Evolutionary conservation across 805 yeast genomes (phyloP).

Genomic region (Metschnikowia proteae): DNA sequence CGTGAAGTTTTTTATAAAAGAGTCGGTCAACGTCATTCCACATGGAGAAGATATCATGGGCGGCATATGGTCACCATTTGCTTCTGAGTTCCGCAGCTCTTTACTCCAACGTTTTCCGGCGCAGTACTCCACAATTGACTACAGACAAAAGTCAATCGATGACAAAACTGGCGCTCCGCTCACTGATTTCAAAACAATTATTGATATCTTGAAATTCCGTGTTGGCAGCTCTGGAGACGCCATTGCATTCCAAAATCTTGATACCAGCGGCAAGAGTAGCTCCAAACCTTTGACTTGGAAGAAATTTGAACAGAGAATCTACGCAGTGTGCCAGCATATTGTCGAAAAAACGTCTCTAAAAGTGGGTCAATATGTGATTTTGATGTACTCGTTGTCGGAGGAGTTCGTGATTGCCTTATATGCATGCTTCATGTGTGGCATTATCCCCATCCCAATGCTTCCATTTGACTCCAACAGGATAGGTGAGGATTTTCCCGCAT

Average conservation of each 20-base stretch:
- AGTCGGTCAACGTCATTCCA: constrained; percentile 61
- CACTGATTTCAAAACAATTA: constrained; percentile 64
- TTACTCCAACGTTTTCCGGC: constrained; percentile 61
- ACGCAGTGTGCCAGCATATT: constrained; percentile 69
- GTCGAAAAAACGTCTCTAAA: constrained; percentile 59
- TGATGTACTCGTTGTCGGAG: constrained; percentile 84
- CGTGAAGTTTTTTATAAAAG: constrained; percentile 71
- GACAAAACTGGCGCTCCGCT: constrained; percentile 72
- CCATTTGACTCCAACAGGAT: constrained; percentile 65
- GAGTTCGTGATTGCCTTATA: constrained; percentile 78
- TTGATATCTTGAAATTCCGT: constrained; percentile 77
- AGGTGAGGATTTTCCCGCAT: constrained; percentile 69
- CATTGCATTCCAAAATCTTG: constrained; percentile 58
- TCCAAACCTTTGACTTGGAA: constrained; percentile 60
- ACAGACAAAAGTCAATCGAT: constrained; percentile 71
- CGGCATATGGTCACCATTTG: constrained; percentile 79
- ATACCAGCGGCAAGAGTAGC: constrained; percentile 31
- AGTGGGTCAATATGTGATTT: constrained; percentile 69
- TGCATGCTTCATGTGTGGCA: constrained; percentile 82
- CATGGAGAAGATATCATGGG: constrained; percentile 74
- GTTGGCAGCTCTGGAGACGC: constrained; percentile 72
- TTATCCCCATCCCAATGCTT: constrained; percentile 71
- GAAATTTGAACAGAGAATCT: constrained; percentile 71
- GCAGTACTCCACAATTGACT: constrained; percentile 81
- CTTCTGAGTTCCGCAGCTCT: constrained; percentile 60